Evolutionary conservation across 108 stramenopile genomes (phyloP).

Genomic region (Conticribra weissflogii): DNA sequence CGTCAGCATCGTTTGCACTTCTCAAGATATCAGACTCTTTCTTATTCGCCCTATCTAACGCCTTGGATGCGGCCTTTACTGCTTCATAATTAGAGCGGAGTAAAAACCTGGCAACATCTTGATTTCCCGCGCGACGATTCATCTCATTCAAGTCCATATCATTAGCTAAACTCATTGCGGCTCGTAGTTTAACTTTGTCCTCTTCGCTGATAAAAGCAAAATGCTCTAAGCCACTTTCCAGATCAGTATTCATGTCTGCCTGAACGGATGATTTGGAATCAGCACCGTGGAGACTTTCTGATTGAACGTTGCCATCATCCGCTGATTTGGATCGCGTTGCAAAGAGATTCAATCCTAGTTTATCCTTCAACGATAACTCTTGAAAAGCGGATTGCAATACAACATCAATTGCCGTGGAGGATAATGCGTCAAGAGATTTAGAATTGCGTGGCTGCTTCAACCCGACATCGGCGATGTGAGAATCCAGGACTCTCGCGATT

Average conservation of each 20-base stretch:
- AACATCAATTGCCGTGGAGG: not conserved
- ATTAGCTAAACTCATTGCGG: conserved; percentile 7
- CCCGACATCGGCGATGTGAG: not conserved
- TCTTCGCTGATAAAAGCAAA: conserved; percentile 16
- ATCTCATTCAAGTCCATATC: conserved; percentile 12
- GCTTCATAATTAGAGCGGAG: conserved; percentile 4
- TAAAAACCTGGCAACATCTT: not conserved
- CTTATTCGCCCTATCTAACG: conserved; percentile 4
- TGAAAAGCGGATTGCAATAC: conserved; percentile 7
- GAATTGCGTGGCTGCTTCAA: not conserved
- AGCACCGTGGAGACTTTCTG: not conserved
- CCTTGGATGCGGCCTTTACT: not conserved
- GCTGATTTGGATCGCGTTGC: not conserved
- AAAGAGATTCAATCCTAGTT: conserved; percentile 15
- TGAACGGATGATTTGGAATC: not conserved
- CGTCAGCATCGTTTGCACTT: not conserved
- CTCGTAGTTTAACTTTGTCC: not conserved
- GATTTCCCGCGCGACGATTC: not conserved
- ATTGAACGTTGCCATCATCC: not conserved
- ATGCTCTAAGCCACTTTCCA: not conserved
- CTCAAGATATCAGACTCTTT: not conserved
- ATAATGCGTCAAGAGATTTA: not conserved
- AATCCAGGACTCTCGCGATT: not conserved
- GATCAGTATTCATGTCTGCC: conserved; percentile 4
- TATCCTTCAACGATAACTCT: conserved; percentile 12